Conservation (phyloP, 140 eudicot genomes). For the Artemisia princeps region DNA sequence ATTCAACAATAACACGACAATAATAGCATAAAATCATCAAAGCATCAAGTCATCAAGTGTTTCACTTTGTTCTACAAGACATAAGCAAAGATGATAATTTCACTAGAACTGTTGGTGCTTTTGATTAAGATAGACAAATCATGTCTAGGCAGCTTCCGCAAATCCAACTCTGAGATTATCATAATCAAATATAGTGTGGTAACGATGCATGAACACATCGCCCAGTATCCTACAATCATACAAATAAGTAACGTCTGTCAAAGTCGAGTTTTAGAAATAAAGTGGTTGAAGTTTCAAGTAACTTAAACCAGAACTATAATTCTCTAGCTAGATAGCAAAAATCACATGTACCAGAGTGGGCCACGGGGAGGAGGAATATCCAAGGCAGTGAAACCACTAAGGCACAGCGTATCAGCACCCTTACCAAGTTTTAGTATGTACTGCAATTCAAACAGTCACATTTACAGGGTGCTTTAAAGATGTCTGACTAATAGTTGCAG, state of each 20-base stretch:
- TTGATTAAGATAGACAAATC: neutral
- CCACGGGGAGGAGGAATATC: conserved; percentile 77
- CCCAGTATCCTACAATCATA: conserved; percentile 69
- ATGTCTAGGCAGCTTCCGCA: conserved; percentile 60
- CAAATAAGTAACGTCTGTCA: neutral
- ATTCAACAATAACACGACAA: no score
- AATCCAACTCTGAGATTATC: conserved; percentile 72
- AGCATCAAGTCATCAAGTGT: no score
- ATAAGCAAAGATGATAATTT: no score
- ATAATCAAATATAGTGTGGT: conserved; percentile 72
- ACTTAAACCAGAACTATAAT: neutral
- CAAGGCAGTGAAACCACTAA: conserved; percentile 62
- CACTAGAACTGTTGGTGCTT: neutral
- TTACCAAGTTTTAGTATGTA: conserved; percentile 71
- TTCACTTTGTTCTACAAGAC: no score
- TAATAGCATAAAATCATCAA: no score
- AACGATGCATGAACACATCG: conserved; percentile 81
- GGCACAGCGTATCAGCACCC: conserved; percentile 57
- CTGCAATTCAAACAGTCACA: conserved; percentile 26
- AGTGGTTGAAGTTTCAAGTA: neutral
- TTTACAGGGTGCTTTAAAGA: neutral
- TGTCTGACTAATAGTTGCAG: neutral
- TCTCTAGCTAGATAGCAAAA: neutral
- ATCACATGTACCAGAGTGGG: conserved; percentile 52
- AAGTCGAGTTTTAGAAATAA: neutral